These are phyloP conservation scores for Scedosporium apiospermum DNA, from an alignment of 2,329 filamentous ascomycete genomes.

Conservation along the genomic window DNA sequence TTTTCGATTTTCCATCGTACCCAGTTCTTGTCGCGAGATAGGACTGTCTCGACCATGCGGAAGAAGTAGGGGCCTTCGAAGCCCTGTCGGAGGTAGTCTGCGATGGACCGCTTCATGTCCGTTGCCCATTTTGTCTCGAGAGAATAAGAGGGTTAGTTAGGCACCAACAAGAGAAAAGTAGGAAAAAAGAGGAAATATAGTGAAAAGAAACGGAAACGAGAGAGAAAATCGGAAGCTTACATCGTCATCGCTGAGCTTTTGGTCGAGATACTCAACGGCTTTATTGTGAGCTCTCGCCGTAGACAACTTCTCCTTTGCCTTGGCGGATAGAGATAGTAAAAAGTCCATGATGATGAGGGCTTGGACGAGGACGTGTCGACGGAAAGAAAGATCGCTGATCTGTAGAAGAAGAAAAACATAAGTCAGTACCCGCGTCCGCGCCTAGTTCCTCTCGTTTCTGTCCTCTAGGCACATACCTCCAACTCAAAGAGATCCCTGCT, in stretches of 20 bases:
- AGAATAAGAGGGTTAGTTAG: slow-evolving; percentile 8
- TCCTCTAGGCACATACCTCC: slow-evolving; percentile 49
- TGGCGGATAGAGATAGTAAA: slow-evolving; percentile 76
- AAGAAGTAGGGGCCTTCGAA: slow-evolving; percentile 86
- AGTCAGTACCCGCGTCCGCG: not conserved
- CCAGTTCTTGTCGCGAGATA: slow-evolving; percentile 97
- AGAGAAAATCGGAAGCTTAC: slow-evolving; percentile 37
- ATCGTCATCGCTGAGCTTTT: slow-evolving; percentile 72
- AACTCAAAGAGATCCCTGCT: slow-evolving; percentile 92
- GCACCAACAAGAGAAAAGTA: not conserved
- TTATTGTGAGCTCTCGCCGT: slow-evolving; percentile 64
- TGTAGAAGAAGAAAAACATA: slow-evolving; percentile 21
- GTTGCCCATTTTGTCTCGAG: slow-evolving; percentile 70
- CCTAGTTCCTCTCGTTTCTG: not conserved
- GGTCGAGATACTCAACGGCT: slow-evolving; percentile 72
- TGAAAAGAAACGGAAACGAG: not conserved
- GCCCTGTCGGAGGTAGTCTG: slow-evolving; percentile 71
- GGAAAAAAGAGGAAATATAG: not conserved
- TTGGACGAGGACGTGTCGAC: slow-evolving; percentile 89
- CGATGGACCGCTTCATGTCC: slow-evolving; percentile 68
- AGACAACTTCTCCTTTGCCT: slow-evolving; percentile 69
- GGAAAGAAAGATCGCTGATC: slow-evolving; percentile 90
- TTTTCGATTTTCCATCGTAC: slow-evolving; percentile 95
- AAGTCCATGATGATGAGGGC: slow-evolving; percentile 93
- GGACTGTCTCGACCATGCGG: slow-evolving; percentile 92